phyloP scores from a whole-genome alignment of 345 rosid species.

The Rhizophora apiculata region DNA sequence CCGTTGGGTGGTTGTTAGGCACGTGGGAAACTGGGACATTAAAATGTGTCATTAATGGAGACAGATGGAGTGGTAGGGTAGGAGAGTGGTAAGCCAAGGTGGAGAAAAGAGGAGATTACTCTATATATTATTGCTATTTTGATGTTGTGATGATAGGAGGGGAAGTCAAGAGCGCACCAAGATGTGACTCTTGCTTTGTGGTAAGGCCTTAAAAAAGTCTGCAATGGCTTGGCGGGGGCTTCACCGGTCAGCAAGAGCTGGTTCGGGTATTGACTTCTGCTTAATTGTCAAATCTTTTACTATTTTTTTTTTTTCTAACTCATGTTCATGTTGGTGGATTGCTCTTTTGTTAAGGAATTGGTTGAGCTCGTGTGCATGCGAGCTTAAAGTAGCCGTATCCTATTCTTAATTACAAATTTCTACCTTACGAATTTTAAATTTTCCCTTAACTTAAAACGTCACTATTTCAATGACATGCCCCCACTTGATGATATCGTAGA shows the following conservation, averaged over 20 bases:
- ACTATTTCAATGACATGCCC: too few species aligned
- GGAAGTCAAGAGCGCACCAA: constrained; percentile 98
- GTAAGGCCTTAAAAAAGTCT: constrained; percentile 9
- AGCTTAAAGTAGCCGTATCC: too few species aligned
- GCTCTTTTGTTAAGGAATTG: too few species aligned
- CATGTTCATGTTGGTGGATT: constrained; percentile 16
- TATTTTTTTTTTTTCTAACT: not conserved
- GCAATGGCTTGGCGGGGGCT: constrained; percentile 8
- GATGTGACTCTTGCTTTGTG: constrained; percentile 39
- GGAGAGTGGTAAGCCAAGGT: not conserved
- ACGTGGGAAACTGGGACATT: not conserved
- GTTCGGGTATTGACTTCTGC: constrained; percentile 98
- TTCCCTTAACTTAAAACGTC: too few species aligned
- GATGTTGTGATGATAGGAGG: constrained; percentile 6
- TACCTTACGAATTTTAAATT: too few species aligned
- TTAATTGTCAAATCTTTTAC: not conserved
- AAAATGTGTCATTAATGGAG: constrained; percentile 1
- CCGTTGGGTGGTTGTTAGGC: constrained; percentile 2
- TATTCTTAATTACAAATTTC: too few species aligned
- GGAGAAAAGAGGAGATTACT: not conserved
- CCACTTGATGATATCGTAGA: too few species aligned
- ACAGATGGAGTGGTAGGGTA: not conserved
- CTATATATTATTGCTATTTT: not conserved
- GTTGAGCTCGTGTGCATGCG: too few species aligned
- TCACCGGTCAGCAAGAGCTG: constrained; percentile 48